Evolutionary conservation across 176 grass and related monocot species (phyloP).

Genomic region (Echinochloa phyllopogon): DNA sequence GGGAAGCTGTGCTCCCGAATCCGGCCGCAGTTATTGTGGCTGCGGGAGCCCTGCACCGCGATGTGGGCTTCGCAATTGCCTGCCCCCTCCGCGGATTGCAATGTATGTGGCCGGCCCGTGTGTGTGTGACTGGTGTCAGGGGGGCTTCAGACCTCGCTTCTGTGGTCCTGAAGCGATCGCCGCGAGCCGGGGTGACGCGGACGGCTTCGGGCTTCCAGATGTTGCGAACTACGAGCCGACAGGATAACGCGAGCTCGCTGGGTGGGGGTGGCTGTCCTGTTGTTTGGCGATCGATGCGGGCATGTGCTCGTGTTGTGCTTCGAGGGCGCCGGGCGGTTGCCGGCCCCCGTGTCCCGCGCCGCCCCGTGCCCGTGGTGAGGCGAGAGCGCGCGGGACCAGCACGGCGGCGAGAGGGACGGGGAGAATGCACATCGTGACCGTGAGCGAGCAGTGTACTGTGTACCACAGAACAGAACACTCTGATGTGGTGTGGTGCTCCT

Average conservation of each 20-base stretch:
- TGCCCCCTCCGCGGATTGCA: not conserved
- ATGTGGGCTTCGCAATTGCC: slow-evolving; percentile 39
- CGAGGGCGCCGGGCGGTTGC: slow-evolving; percentile 12
- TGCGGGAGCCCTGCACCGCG: slow-evolving; percentile 38
- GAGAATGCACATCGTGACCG: not conserved
- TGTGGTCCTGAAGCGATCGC: slow-evolving; percentile 41
- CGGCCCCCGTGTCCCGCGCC: not conserved
- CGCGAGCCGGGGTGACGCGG: slow-evolving; percentile 21
- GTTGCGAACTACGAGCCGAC: slow-evolving; percentile 33
- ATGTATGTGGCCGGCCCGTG: slow-evolving; percentile 28
- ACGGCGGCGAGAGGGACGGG: not conserved
- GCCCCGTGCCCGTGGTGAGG: not conserved
- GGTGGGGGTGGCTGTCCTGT: not conserved
- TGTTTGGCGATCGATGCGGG: not conserved
- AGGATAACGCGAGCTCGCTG: slow-evolving; percentile 29
- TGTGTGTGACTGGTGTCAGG: slow-evolving; percentile 41
- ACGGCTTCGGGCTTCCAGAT: slow-evolving; percentile 40
- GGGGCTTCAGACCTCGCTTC: slow-evolving; percentile 28
- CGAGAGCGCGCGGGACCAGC: not conserved
- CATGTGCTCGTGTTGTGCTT: slow-evolving; percentile 22
- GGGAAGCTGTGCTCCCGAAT: slow-evolving; percentile 25
- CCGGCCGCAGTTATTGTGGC: slow-evolving; percentile 33
- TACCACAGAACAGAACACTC: not conserved
- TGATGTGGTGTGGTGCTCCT: not conserved
- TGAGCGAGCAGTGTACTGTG: not conserved